Base-by-base conservation (phyloP, 2,329 filamentous ascomycete species). In the Neofusicoccum sp. region DNA sequence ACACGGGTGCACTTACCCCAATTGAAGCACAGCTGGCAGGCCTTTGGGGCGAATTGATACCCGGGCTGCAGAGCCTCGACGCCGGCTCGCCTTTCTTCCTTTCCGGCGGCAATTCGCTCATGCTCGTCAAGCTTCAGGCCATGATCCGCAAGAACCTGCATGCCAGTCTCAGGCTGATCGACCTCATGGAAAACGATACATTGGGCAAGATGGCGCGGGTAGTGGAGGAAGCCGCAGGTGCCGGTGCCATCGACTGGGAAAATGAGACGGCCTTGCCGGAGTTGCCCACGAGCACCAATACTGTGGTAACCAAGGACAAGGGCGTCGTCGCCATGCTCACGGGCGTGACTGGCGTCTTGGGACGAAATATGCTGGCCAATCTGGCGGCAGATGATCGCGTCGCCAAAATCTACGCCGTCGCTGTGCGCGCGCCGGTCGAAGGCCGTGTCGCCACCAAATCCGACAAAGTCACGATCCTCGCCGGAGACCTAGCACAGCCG, bases 351-450 rank as follows among this genome's bases (percentile, higher is more conserved):
- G 66, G 67, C 5, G 62, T 52, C 60, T 47, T 70, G 1, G 67
- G 64, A 1, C 12, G 28, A 3, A 11, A 61, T n/a, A 4, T 68
- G 29, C 54, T 70, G 3, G 52, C 64, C 3, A 65, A 69, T 1
- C 74, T 85, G 0, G 56, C 77, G 0, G 64, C 69, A 2, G 60
- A 76, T 4, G 39, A 67, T 0, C 56, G 61, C 0, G 72, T 85
- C 9, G 12, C 11, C 14, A 6, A 11, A 11, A 11, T 59, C 2
- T 77, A 82, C 67, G 83, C 80, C 64, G 45, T 85, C 11, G 81
- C 81, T 3, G 70, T 81, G 1, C 70, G 75, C 22, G 22, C 22
- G 22, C 22, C 22, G 22, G 22, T 22, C 22, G 22, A 22, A 22
- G 22, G 34, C 31, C n/a, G 22, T 37, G 16, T 22, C 16, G 1